Evolutionary conservation across 164 flowering plant genomes (phyloP).

Genomic region (Hamamelis virginiana): DNA sequence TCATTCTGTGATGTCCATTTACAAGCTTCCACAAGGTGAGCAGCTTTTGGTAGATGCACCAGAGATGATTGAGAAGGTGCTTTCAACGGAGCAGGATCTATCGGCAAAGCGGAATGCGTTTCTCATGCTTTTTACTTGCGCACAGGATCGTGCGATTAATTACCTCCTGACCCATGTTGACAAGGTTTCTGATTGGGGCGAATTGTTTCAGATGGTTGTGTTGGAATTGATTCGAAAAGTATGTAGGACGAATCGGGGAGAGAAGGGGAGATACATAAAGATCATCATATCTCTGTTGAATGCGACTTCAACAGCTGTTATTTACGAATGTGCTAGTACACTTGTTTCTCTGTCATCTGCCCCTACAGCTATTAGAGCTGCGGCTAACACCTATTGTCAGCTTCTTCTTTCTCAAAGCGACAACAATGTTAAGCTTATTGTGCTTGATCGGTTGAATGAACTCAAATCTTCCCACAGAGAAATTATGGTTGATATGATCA

Average conservation of each 20-base stretch:
- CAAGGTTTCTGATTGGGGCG: constrained; percentile 76
- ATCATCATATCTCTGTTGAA: constrained; percentile 75
- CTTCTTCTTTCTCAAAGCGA: constrained; percentile 90
- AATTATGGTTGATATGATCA: constrained; percentile 88
- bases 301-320: constrained; percentile 83
- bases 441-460: constrained; percentile 84
- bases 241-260: constrained; percentile 69
- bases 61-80: constrained; percentile 70
- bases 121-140: constrained; percentile 76
- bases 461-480: constrained; percentile 78
- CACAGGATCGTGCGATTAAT: constrained; percentile 66
- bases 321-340: constrained; percentile 89
- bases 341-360: constrained; percentile 93
- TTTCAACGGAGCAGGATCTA: constrained; percentile 74
- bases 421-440: constrained; percentile 93
- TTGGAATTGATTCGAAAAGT: constrained; percentile 87
- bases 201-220: constrained; percentile 91
- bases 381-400: constrained; percentile 84
- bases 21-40: constrained; percentile 88
- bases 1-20: constrained; percentile 79
- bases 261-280: constrained; percentile 87
- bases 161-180: constrained; percentile 61
- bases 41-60: constrained; percentile 82
- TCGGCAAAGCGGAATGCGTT: constrained; percentile 87
- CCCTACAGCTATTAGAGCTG: constrained; percentile 89